Evolutionary conservation across 805 yeast species (phyloP).

Genomic region (Yueomyces sp.): DNA sequence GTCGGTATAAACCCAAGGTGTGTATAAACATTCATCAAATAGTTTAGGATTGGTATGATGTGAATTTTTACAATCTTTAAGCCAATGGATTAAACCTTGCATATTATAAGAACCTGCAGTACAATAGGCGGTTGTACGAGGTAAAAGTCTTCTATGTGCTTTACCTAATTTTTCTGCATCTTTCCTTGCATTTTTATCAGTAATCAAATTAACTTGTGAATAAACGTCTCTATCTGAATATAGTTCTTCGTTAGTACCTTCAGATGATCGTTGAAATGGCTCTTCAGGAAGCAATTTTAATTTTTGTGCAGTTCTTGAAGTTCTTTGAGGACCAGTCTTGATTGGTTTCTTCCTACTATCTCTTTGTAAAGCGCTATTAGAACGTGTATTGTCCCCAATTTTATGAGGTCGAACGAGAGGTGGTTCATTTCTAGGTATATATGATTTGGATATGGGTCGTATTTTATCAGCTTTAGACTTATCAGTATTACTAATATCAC

Average conservation of each 20-base stretch:
- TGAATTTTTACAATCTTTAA: slow-evolving; percentile 59
- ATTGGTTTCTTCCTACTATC: neutral
- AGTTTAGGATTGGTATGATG: slow-evolving; percentile 74
- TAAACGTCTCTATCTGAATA: slow-evolving; percentile 34
- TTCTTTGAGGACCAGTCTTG: slow-evolving; percentile 47
- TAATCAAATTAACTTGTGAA: slow-evolving; percentile 73
- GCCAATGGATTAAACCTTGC: slow-evolving; percentile 77
- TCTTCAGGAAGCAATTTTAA: slow-evolving; percentile 59
- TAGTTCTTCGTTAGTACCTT: slow-evolving; percentile 2
- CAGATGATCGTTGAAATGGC: slow-evolving; percentile 20
- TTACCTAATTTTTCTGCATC: slow-evolving; percentile 93
- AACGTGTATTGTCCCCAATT: too few relatives aligned
- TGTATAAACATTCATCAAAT: slow-evolving; percentile 89
- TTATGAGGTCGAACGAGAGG: too few relatives aligned
- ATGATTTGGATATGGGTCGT: too few relatives aligned
- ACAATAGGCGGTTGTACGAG: slow-evolving; percentile 92
- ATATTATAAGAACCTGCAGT: slow-evolving; percentile 86
- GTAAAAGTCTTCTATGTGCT: slow-evolving; percentile 56
- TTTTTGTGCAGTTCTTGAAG: slow-evolving; percentile 62
- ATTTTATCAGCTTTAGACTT: too few relatives aligned
- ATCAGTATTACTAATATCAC: too few relatives aligned
- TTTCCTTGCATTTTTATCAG: slow-evolving; percentile 76
- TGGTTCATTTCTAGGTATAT: too few relatives aligned
- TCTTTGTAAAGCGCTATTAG: too few relatives aligned
- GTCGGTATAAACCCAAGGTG: slow-evolving; percentile 73